These are phyloP conservation scores for Globisporangium cystogenes DNA, from an alignment of 352 stramenopile species.

Conservation along the genomic window DNA sequence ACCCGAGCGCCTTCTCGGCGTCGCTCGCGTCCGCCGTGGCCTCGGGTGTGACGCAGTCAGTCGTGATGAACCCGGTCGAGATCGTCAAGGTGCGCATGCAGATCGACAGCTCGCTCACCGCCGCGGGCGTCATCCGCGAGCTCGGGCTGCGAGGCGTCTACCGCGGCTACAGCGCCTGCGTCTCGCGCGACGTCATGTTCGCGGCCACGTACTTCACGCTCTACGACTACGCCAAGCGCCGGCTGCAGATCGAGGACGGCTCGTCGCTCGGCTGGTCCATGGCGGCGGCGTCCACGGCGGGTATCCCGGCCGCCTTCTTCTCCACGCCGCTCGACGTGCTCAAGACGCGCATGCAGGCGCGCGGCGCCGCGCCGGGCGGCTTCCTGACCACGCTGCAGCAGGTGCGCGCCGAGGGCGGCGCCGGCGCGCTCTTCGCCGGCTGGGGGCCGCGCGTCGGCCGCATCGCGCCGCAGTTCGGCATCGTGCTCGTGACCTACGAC, in stretches of 20 bases:
- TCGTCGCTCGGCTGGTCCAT: conserved; percentile 70
- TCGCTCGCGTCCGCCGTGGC: conserved; percentile 62
- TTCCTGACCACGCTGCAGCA: conserved; percentile 51
- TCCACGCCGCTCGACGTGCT: conserved; percentile 72
- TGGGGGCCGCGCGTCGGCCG: conserved; percentile 66
- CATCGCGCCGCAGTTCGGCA: conserved; percentile 79
- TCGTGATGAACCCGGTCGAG: conserved; percentile 83
- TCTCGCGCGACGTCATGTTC: conserved; percentile 70
- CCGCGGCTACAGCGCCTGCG: conserved; percentile 65
- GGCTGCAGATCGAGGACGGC: conserved; percentile 55
- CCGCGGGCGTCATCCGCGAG: conserved; percentile 47
- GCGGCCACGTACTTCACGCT: conserved; percentile 77
- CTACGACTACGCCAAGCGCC: conserved; percentile 67
- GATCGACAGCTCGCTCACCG: conserved; percentile 64
- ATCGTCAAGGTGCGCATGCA: conserved; percentile 84
- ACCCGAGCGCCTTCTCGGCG: conserved; percentile 66
- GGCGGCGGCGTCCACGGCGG: conserved; percentile 56
- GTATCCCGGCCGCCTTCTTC: conserved; percentile 70
- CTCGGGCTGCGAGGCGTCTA: conserved; percentile 62
- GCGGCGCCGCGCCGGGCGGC: conserved; percentile 30
- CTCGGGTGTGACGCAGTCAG: conserved; percentile 63
- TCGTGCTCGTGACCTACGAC: conserved; percentile 78
- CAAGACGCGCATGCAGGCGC: conserved; percentile 81
- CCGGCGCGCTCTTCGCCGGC: conserved; percentile 52
- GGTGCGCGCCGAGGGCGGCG: conserved; percentile 44